phyloP scores from a whole-genome alignment of 2,329 filamentous ascomycete species.

The Hypomyces rosellus region DNA sequence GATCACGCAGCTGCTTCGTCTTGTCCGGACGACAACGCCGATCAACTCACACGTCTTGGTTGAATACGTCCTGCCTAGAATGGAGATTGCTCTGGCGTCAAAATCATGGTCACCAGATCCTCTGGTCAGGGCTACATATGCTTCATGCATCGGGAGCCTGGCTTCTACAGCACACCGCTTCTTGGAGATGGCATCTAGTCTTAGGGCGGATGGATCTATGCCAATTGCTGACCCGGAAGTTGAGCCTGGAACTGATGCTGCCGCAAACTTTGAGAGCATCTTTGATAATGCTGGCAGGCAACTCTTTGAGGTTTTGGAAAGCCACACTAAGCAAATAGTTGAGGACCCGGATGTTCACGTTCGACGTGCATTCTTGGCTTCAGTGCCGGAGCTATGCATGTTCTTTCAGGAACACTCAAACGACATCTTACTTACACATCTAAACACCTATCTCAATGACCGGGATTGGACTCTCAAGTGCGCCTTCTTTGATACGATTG shows the following conservation, averaged over 20 bases:
- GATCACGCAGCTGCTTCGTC: conserved; percentile 78
- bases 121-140: conserved; percentile 83
- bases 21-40: conserved; percentile 81
- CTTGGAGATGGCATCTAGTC: conserved; percentile 82
- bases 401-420: conserved; percentile 93
- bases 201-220: conserved; percentile 76
- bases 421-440: conserved; percentile 90
- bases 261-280: conserved; percentile 69
- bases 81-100: conserved; percentile 48
- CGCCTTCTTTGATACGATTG: conserved; percentile 91
- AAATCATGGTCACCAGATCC: conserved; percentile 47
- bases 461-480: conserved; percentile 95
- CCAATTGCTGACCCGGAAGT: conserved; percentile 71
- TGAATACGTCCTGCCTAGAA: conserved; percentile 60
- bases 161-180: conserved; percentile 81
- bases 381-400: conserved; percentile 84
- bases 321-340: conserved; percentile 81
- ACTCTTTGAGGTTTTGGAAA: conserved; percentile 76
- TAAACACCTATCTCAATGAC: conserved; percentile 96
- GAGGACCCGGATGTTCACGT: conserved; percentile 84
- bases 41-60: conserved; percentile 65
- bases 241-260: conserved; percentile 62
- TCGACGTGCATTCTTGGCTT: conserved; percentile 82
- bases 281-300: conserved; percentile 85
- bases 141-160: conserved; percentile 82